Base-by-base conservation (phyloP, 768 basidiomycete species). In the Tricholoma terreum region DNA sequence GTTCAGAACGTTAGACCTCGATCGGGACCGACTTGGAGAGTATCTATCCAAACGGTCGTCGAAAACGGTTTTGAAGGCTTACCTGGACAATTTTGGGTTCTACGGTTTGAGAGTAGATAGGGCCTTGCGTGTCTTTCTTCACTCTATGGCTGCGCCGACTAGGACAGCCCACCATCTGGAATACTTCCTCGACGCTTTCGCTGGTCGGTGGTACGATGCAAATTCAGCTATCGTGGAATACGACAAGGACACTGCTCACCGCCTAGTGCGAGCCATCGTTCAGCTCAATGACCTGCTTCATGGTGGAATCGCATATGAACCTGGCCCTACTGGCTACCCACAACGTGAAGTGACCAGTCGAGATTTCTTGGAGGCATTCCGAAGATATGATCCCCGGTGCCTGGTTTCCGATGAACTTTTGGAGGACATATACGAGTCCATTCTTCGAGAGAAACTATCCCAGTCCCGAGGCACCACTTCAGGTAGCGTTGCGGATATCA, bases 261-360 rank as follows among this genome's bases (percentile, higher is more conserved):
- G 84, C 49, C 84, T 96, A 46, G 87, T 91, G 35, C 82, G 87
- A 53, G 86, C 92, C 4, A 83, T 94, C 60, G 84, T 90, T 50
- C 90, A 94, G 67, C 81, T 99, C 55, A 96, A 97, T 67, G 92
- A 95, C 48, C 83, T 88, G 19, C 73, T 98, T 49, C 91, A 98
- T 64, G 87, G 84, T 7, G 81, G 79, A n/a, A 81, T 90, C 58
- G 77, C 85, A 12, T 79, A 83, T 57, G 81, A 84, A 52, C 77
- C 83, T 45, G 84, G 88, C 36, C 71, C 76, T 27, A 81, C 82
- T 15, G 77, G 77, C 38, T 77, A 80, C 58, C 76, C 81, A 2
- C 76, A 76, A 63, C 82, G 83, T 31, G 81, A 84, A 51, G 80
- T 96, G 55, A 83, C 84, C 10, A 75, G 77, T 42, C 84, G 88